A percentile compares a stretch with the other conserved stretches of the same genome.
Evolutionary conservation across 192 early-diverging fungal species (phyloP).

Genomic region (Coemansia sp.): DNA sequence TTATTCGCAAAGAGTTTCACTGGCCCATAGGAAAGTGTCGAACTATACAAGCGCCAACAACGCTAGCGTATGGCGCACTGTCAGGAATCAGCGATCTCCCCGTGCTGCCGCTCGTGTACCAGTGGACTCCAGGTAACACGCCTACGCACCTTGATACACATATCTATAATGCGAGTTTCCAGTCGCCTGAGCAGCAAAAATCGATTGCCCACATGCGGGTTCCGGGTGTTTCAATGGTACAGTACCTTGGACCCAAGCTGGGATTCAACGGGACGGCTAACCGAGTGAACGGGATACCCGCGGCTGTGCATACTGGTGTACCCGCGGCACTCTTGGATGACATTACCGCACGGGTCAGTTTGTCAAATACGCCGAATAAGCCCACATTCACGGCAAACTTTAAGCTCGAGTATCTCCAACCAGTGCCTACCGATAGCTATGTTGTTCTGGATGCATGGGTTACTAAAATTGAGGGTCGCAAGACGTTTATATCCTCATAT

Average conservation of each 20-base stretch:
- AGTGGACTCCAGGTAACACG: slow-evolving; percentile 13
- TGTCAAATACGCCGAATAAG: slow-evolving; percentile 26
- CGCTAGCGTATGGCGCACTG: slow-evolving; percentile 28
- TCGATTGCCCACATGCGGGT: not conserved
- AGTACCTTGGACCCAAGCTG: slow-evolving; percentile 30
- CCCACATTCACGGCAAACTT: slow-evolving; percentile 47
- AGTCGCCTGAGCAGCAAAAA: not conserved
- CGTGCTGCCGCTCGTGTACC: slow-evolving; percentile 24
- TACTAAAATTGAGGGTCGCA: slow-evolving; percentile 38
- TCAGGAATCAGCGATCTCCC: slow-evolving; percentile 14
- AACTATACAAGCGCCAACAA: slow-evolving; percentile 25
- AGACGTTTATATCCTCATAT: slow-evolving; percentile 29
- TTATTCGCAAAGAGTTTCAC: slow-evolving; percentile 29
- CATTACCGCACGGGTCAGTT: slow-evolving; percentile 29
- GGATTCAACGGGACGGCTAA: slow-evolving; percentile 10
- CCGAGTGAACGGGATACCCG: not conserved
- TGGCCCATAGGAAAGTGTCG: slow-evolving; percentile 30
- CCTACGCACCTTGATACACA: slow-evolving; percentile 23
- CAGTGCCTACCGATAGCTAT: slow-evolving; percentile 17
- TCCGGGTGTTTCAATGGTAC: slow-evolving; percentile 35
- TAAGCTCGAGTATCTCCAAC: slow-evolving; percentile 31
- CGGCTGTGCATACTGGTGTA: slow-evolving; percentile 25
- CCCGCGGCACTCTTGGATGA: slow-evolving; percentile 35
- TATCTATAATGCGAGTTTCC: slow-evolving; percentile 15
- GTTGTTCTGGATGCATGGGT: slow-evolving; percentile 44